A percentile compares a stretch with the other conserved stretches of the same genome.
Evolutionary conservation across 140 eudicot species (phyloP).

Genomic region (Anethum foeniculum): DNA sequence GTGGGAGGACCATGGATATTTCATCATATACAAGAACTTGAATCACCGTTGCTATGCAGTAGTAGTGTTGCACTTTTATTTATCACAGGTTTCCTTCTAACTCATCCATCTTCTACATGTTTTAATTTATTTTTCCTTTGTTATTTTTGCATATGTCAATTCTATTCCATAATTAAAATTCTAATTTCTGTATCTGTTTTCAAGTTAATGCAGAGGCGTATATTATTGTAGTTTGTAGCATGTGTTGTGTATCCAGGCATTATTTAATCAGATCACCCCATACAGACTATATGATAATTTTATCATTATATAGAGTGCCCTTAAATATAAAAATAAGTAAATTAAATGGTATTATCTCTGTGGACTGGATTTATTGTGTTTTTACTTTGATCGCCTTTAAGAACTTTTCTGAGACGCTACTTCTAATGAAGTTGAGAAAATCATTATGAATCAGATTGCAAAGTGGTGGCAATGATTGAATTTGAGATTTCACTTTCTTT

Average conservation of each 20-base stretch:
- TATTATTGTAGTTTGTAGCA: background rate
- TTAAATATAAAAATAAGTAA: background rate
- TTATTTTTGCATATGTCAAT: background rate
- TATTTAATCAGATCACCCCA: background rate
- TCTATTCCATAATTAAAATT: background rate
- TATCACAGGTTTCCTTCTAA: constrained; percentile 47
- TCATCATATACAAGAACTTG: constrained; percentile 35
- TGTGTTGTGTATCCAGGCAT: background rate
- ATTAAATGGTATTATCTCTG: background rate
- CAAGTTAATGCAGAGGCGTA: background rate
- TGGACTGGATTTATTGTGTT: background rate
- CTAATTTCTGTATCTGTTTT: background rate
- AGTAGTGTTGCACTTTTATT: constrained; percentile 62
- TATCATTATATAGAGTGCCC: background rate
- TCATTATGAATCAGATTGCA: background rate
- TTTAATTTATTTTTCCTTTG: background rate
- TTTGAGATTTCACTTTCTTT: background rate
- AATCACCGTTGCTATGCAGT: constrained; percentile 66
- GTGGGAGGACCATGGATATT: constrained; percentile 80
- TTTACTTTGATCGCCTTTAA: background rate
- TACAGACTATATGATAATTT: background rate
- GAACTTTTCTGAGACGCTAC: background rate
- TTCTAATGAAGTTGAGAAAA: background rate
- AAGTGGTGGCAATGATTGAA: background rate
- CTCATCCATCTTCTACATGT: background rate